phyloP scores from a whole-genome alignment of 345 rosid species.

The Brassica juncea region DNA sequence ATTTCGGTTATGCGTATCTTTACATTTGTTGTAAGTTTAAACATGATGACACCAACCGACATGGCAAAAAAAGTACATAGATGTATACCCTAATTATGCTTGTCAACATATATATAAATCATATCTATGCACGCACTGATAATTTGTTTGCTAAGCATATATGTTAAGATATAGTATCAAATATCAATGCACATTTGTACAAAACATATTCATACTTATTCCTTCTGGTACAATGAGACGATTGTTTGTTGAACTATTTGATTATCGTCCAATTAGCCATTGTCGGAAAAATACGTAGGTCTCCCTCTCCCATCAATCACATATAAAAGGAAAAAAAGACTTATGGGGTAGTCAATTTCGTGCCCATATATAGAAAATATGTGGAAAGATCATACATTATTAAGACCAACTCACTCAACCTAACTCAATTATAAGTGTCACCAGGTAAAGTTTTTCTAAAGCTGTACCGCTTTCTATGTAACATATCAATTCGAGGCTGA shows the following conservation, averaged over 20 bases:
- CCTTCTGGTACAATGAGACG: conserved; percentile 5
- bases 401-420: conserved; percentile 23
- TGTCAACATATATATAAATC: neutral
- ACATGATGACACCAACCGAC: conserved; percentile 3
- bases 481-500: neutral
- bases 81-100: neutral
- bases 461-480: neutral
- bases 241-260: conserved; percentile 6
- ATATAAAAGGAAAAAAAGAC: conserved; percentile 27
- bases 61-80: neutral
- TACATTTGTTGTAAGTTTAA: conserved; percentile 10
- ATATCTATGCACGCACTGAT: neutral
- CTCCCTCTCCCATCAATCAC: conserved; percentile 34
- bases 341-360: conserved; percentile 10
- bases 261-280: conserved; percentile 1
- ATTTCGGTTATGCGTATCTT: neutral
- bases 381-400: conserved; percentile 18
- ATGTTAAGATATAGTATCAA: neutral
- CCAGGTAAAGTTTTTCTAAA: neutral
- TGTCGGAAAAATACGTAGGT: neutral
- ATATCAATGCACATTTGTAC: neutral
- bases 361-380: conserved; percentile 27
- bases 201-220: neutral
- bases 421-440: conserved; percentile 1
- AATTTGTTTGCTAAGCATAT: neutral